phyloP scores from a whole-genome alignment of 202 grass and related monocot genomes.

The Schoenoplectus triqueter region DNA sequence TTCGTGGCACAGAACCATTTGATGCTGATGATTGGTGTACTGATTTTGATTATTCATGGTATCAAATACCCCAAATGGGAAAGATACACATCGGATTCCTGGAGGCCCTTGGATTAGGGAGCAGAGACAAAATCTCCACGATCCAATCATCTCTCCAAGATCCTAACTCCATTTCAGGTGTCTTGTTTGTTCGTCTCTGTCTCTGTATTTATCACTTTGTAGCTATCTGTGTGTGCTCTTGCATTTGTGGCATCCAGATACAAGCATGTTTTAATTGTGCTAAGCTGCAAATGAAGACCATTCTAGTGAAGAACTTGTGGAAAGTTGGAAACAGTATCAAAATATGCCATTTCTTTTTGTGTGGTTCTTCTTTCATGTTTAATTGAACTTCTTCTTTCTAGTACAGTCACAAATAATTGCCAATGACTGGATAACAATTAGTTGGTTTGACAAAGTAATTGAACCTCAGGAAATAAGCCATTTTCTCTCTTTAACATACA shows the following conservation, averaged over 20 bases:
- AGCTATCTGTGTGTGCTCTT: background rate
- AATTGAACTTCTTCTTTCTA: background rate
- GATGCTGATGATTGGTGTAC: conserved; percentile 65
- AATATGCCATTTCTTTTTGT: background rate
- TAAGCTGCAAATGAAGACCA: background rate
- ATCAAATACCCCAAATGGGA: conserved; percentile 63
- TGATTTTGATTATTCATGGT: conserved; percentile 74
- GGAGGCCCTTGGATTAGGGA: conserved; percentile 76
- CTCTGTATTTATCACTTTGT: background rate
- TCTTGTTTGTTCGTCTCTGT: conserved; percentile 46
- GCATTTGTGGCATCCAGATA: background rate
- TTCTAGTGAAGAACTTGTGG: background rate
- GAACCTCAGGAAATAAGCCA: background rate
- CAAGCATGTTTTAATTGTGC: background rate
- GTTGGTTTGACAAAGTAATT: conserved; percentile 1
- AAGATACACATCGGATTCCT: conserved; percentile 65
- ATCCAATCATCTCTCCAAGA: conserved; percentile 31
- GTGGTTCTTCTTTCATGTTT: background rate
- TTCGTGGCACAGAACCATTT: conserved; percentile 75
- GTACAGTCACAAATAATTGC: background rate
- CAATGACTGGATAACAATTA: conserved; percentile 18
- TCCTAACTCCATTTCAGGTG: conserved; percentile 42
- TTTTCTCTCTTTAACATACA: background rate
- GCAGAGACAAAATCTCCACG: conserved; percentile 37
- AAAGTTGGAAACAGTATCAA: conserved; percentile 39